phyloP scores from a whole-genome alignment of 2,329 filamentous ascomycete species.

The Cladosporium oxysporum region DNA sequence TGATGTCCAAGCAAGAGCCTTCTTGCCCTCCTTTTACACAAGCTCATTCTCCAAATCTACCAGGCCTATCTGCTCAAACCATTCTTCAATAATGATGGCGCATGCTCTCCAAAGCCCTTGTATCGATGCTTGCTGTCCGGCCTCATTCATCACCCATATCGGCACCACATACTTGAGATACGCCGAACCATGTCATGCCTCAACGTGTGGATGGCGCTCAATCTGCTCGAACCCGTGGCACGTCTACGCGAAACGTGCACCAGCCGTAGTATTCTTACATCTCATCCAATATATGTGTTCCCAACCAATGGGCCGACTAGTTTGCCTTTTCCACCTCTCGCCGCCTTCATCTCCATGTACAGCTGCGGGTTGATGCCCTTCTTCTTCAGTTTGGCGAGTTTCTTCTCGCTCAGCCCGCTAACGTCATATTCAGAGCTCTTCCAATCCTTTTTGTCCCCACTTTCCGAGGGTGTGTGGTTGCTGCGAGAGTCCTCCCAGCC shows the following conservation, averaged over 20 bases:
- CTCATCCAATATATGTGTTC: constrained; percentile 34
- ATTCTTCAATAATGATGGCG: background rate
- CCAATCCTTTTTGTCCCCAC: constrained; percentile 31
- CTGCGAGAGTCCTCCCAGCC: constrained; percentile 25
- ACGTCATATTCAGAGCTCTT: constrained; percentile 43
- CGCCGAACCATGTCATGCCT: background rate
- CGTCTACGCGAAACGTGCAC: background rate
- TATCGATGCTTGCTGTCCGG: background rate
- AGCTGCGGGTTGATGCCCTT: constrained; percentile 51
- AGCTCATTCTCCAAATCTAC: background rate
- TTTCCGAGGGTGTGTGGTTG: constrained; percentile 28
- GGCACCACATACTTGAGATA: background rate
- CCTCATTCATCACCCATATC: background rate
- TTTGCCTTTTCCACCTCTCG: constrained; percentile 40
- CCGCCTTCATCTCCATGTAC: constrained; percentile 51
- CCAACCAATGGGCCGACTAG: constrained; percentile 32
- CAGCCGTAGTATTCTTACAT: background rate
- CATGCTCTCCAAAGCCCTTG: background rate
- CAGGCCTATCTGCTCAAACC: background rate
- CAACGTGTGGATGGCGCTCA: background rate
- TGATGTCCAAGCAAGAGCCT: background rate
- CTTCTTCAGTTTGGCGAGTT: constrained; percentile 47
- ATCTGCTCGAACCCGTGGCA: background rate
- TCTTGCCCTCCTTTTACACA: background rate
- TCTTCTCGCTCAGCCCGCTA: constrained; percentile 41